phyloP scores from a whole-genome alignment of 768 basidiomycete species.

The Mycena olivaceomarginata region DNA sequence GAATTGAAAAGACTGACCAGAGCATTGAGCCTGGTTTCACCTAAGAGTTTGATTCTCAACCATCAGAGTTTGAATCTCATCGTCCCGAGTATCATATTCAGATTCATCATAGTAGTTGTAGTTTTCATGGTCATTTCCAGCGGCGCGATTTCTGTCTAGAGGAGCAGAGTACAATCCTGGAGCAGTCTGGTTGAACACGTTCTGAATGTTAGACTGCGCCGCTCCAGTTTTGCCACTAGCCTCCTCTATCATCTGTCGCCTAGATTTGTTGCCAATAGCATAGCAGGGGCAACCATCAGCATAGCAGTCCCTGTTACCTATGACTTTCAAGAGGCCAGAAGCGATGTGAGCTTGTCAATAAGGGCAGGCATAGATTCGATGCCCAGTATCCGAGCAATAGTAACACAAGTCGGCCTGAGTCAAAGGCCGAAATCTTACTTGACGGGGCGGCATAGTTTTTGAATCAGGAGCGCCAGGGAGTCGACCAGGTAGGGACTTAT shows the following conservation, averaged over 20 bases:
- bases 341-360: neutral
- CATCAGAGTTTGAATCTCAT: neutral
- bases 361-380: neutral
- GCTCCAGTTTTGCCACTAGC: neutral
- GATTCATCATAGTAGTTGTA: neutral
- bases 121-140: neutral
- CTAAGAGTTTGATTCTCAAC: neutral
- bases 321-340: neutral
- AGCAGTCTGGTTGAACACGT: neutral
- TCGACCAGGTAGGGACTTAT: too few relatives aligned
- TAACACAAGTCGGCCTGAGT: neutral
- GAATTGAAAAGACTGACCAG: neutral
- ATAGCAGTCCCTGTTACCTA: neutral
- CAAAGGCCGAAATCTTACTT: too few relatives aligned
- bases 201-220: neutral
- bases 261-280: neutral
- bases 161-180: neutral
- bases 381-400: neutral
- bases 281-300: neutral
- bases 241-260: constrained; percentile 3
- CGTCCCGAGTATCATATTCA: constrained; percentile 4
- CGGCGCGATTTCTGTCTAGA: neutral
- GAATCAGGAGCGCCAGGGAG: too few relatives aligned
- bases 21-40: neutral
- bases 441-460: too few relatives aligned